Base-by-base conservation (phyloP, 2,329 filamentous ascomycete genomes). In the Immersiporthe knoxdaviesiana region DNA sequence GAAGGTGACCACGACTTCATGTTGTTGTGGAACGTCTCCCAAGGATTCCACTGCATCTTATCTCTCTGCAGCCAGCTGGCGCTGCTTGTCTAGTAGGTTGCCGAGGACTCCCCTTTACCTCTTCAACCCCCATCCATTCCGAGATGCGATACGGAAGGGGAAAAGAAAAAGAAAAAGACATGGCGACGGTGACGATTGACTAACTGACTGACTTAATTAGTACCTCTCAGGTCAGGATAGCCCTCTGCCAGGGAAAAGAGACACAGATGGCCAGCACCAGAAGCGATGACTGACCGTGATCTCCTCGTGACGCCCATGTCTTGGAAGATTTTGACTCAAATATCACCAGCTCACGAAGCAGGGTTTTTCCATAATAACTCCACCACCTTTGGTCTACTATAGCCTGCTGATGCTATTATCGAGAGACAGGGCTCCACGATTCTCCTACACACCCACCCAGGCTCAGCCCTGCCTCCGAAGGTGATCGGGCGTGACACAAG, bases 401-500 rank as follows among this genome's bases (percentile, higher is more conserved):
- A 61, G 59, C 39, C 21, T 39, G 41, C 56, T 21, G 52, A 21
- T 24, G 37, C 41, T 35, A 59, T 47, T 35, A 59, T 47, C 35
- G 60, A 50, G 59, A n/a, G 27, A 30, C 52, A 56, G 27, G 7
- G 30, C n/a, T 47, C 35, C 24, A 44, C n/a, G 30, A 18, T 10
- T 21, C 24, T 18, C 24, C 24, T 39, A 47, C 61, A 50, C 61
- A 50, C 12, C 41, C 18, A 30, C 61, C 35, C 39, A 63, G 16
- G 7, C n/a, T 24, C 61, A 50, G 61, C 41, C 41, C 61, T 63
- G 61, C 39, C 27, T 32, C 61, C 61, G 63, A 68, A 66, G 59
- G 59, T 32, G 37, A 58, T 65, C 66, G 66, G 69, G 16, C 30
- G 67, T 71, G 41, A 35, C 63, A 71, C 69, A 71, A 61, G 44